phyloP scores from a whole-genome alignment of 1,284 basidiomycete genomes.

The Rhodotorula sp. region DNA sequence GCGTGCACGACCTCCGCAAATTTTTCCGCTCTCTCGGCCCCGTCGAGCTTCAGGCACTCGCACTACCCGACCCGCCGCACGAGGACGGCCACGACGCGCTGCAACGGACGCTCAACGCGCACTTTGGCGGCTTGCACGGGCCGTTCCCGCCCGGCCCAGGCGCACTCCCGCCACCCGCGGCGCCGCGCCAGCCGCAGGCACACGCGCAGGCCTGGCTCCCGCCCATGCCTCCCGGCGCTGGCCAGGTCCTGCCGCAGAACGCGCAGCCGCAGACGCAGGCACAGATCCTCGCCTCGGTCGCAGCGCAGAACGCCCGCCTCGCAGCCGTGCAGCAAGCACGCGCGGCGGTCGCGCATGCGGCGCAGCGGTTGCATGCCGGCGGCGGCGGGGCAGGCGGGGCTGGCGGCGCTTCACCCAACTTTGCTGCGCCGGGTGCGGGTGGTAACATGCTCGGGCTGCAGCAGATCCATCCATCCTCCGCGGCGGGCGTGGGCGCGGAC shows the following conservation, averaged over 20 bases:
- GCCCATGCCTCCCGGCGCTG: neutral
- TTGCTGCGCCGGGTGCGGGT: too few species aligned
- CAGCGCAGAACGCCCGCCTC: neutral
- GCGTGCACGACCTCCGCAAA: slow-evolving; percentile 77
- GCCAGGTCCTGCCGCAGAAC: neutral
- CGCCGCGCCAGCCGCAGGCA: neutral
- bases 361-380: slow-evolving; percentile 1
- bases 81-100: slow-evolving; percentile 2
- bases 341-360: slow-evolving; percentile 10
- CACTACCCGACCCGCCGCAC: slow-evolving; percentile 24
- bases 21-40: slow-evolving; percentile 57
- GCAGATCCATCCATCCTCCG: neutral
- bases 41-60: slow-evolving; percentile 12
- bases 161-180: neutral
- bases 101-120: neutral
- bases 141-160: neutral
- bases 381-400: neutral
- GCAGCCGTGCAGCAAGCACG: slow-evolving; percentile 10
- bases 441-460: slow-evolving; percentile 20
- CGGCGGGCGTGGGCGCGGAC: too few species aligned
- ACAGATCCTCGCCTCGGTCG: neutral
- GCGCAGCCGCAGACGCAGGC: neutral
- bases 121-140: neutral
- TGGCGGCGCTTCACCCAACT: neutral
- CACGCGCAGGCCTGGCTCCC: too few species aligned